These are phyloP conservation scores for Cytospora piceicola DNA, from an alignment of 2,329 filamentous ascomycete species.

Conservation along the genomic window DNA sequence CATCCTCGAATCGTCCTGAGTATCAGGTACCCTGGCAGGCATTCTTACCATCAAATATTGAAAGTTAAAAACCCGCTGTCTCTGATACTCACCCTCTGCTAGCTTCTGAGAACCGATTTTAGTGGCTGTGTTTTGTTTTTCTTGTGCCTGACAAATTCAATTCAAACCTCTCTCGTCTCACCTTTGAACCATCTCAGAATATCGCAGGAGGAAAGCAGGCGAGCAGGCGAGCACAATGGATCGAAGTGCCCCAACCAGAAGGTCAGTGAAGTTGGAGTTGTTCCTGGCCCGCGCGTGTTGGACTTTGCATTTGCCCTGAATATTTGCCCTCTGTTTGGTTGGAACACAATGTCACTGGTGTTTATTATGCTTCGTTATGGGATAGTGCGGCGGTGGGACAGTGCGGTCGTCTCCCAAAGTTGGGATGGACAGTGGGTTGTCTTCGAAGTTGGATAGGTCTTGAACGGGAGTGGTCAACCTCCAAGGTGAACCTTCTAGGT, in stretches of 20 bases:
- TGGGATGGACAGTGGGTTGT: conserved; percentile 14
- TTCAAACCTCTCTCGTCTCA: background rate
- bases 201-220: conserved; percentile 2
- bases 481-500: background rate
- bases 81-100: background rate
- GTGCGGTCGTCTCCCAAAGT: conserved; percentile 10
- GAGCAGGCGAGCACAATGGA: conserved; percentile 24
- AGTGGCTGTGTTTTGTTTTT: background rate
- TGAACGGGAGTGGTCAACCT: background rate
- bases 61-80: background rate
- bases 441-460: background rate
- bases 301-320: background rate
- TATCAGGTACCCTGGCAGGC: background rate
- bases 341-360: background rate
- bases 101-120: background rate
- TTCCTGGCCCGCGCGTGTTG: background rate
- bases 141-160: conserved; percentile 1
- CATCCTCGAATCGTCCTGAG: background rate
- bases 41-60: background rate
- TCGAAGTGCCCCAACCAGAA: conserved; percentile 28
- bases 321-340: background rate
- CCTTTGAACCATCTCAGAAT: conserved; percentile 5
- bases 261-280: conserved; percentile 20
- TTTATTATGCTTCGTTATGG: conserved; percentile 12
- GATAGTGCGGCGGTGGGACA: conserved; percentile 7